Evolutionary conservation across 371 early-diverging fungal species (phyloP), one percentile per base, ranked within the genome.

Genomic region (Saksenaea oblongispora): DNA sequence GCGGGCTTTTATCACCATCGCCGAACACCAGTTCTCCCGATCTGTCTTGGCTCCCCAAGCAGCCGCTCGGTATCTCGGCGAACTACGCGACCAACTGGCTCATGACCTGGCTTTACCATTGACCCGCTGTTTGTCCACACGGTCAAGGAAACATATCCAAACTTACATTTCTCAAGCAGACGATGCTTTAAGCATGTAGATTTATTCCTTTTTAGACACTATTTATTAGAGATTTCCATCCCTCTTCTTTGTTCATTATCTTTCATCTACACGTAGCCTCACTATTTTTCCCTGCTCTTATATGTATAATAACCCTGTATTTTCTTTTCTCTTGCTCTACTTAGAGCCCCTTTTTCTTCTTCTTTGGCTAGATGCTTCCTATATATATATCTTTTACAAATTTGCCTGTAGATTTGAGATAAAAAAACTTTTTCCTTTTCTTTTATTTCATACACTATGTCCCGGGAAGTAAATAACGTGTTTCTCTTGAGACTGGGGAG

Each of bases 111-210:
- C 67, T 18, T 62, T 68, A 11, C 65, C 65, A 28, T 62, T 61
- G 28, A 56, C 64, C 11, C 58, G 28, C 27, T 42, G 53, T 24
- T 42, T 71, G 11, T 53, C 65, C 24, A 17, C 35, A 15, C 61
- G 44, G 24, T 67, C 60, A 37, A 61, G 56, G 61, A 65, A 67
- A 22, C 68, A 65, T 37, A 67, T 71, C 26, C 65, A 67, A 54
- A 37, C 64, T 26, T 67, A 62, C 56, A 65, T 71, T 22, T 63
- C 59, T 26, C 67, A 67, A 56, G 72, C 72, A 39, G 61, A 71
- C 54, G 72, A 71, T 56, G 60, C 68, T 31, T 65, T 71, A 22
- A 64, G 67, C 54, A 60, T 70, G 42, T 70, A 70, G 47, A 47
- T 47, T 47, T 47, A 18, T 22, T 18, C 22, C 5, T 22, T 47